phyloP scores from a whole-genome alignment of 495 filamentous ascomycete species.

The Sporormia fimetaria region DNA sequence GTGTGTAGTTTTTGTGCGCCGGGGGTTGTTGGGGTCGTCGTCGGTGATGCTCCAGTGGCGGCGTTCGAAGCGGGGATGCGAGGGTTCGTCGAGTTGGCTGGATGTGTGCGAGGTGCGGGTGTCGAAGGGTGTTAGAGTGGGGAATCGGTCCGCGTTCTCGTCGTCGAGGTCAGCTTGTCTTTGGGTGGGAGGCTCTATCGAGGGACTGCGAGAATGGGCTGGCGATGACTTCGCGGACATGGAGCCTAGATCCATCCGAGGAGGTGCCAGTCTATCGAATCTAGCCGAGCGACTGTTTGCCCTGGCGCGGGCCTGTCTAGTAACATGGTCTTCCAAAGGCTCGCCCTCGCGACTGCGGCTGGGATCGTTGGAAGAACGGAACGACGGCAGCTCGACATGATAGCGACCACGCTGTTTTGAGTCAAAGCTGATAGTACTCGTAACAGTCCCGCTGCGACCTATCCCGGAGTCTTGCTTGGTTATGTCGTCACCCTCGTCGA shows the following conservation, averaged over 20 bases:
- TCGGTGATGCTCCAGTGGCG: slow-evolving; percentile 65
- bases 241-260: slow-evolving; percentile 48
- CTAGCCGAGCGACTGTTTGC: slow-evolving; percentile 22
- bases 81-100: slow-evolving; percentile 8
- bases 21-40: slow-evolving; percentile 31
- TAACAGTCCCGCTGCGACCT: slow-evolving; percentile 6
- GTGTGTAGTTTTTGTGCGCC: slow-evolving; percentile 32
- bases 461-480: slow-evolving; percentile 7
- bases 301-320: slow-evolving; percentile 32
- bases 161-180: too few species aligned
- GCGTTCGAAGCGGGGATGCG: slow-evolving; percentile 26
- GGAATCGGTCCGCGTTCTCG: too few species aligned
- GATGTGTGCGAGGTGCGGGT: too few species aligned
- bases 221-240: slow-evolving; percentile 21
- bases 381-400: slow-evolving; percentile 20
- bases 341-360: slow-evolving; percentile 4
- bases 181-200: too few species aligned
- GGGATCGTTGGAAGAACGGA: slow-evolving; percentile 12
- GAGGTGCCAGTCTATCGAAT: slow-evolving; percentile 47
- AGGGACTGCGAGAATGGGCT: neutral
- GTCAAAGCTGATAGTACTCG: slow-evolving; percentile 3
- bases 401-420: slow-evolving; percentile 10
- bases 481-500: neutral
- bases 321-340: slow-evolving; percentile 30
- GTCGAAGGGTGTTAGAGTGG: too few species aligned